These are phyloP conservation scores for Schwanniomyces sp. DNA, from an alignment of 805 yeast genomes.

Conservation along the genomic window DNA sequence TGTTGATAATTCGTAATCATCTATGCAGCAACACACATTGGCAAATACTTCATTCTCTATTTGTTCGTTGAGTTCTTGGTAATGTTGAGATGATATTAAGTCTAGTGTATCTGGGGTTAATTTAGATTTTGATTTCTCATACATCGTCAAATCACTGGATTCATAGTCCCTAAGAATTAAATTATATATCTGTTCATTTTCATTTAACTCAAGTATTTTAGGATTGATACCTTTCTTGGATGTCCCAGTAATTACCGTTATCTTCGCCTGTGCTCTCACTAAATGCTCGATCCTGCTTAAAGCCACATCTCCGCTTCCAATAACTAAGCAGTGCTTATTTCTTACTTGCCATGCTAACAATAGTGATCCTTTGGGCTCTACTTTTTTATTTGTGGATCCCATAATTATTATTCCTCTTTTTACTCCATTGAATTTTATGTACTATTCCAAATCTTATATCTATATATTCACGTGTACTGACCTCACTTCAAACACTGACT, in stretches of 20 bases:
- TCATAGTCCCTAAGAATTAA: conserved; percentile 47
- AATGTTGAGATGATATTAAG: conserved; percentile 10
- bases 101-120: background rate
- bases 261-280: conserved; percentile 65
- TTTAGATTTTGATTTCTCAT: conserved; percentile 26
- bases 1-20: conserved; percentile 61
- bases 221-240: conserved; percentile 22
- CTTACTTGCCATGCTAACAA: conserved; percentile 75
- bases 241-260: conserved; percentile 59
- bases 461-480: background rate
- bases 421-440: background rate
- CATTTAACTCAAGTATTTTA: conserved; percentile 22
- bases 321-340: conserved; percentile 63
- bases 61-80: conserved; percentile 29
- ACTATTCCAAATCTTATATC: no score
- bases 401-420: background rate
- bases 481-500: background rate
- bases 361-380: conserved; percentile 51
- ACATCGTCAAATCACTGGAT: conserved; percentile 49
- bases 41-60: conserved; percentile 49
- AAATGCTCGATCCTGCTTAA: conserved; percentile 66
- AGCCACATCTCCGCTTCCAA: conserved; percentile 82
- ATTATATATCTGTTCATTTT: conserved; percentile 41
- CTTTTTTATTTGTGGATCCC: background rate
- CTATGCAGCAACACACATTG: conserved; percentile 71